These are phyloP conservation scores for Melaleuca quinquenervia DNA, from an alignment of 345 rosid genomes.

Conservation along the genomic window DNA sequence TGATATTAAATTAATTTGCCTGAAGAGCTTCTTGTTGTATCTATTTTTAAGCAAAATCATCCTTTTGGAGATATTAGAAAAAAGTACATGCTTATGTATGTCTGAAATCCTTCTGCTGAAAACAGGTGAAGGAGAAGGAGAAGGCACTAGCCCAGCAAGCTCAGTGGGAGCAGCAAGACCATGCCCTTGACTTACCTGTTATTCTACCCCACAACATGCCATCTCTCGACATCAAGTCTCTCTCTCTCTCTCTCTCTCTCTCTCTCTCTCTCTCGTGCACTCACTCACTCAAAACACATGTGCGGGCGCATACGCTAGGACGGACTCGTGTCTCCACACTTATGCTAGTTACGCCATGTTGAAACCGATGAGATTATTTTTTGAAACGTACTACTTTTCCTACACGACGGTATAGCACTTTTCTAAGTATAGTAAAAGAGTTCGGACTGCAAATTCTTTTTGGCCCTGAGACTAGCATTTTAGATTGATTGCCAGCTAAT, in stretches of 20 bases:
- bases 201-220: neutral
- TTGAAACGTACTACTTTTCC: neutral
- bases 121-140: slow-evolving; percentile 1
- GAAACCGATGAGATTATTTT: neutral
- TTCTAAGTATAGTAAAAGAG: neutral
- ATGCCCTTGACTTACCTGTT: neutral
- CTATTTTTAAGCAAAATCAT: neutral
- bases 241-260: neutral
- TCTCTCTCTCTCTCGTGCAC: neutral
- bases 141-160: neutral
- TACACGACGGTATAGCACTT: neutral
- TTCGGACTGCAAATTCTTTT: neutral
- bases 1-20: neutral
- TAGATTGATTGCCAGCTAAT: neutral
- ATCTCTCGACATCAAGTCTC: neutral
- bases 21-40: neutral
- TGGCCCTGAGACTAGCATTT: neutral
- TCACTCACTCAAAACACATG: neutral
- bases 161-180: neutral
- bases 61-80: neutral
- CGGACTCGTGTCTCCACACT: neutral
- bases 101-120: neutral
- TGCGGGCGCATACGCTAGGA: neutral
- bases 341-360: neutral
- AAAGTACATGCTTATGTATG: neutral